Evolutionary conservation across 140 eudicot species (phyloP).

Genomic region (Stevia rebaudiana): DNA sequence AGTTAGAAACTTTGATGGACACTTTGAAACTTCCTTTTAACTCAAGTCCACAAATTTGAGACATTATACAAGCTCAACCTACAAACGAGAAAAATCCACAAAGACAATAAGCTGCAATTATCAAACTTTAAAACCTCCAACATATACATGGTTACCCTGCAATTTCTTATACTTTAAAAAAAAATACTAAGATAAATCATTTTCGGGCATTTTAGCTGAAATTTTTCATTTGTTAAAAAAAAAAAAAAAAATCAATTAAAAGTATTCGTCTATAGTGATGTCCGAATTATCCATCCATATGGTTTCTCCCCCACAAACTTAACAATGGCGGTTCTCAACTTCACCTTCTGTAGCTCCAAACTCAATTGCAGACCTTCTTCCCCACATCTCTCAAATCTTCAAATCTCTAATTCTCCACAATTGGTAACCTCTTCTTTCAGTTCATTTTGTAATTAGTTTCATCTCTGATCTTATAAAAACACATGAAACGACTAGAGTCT

Average conservation of each 20-base stretch:
- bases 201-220: no score
- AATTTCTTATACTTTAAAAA: no score
- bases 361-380: slow-evolving; percentile 33
- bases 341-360: slow-evolving; percentile 47
- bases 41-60: no score
- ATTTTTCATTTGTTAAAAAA: no score
- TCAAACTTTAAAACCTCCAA: no score
- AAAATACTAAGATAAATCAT: no score
- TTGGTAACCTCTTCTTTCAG: slow-evolving; percentile 15
- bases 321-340: slow-evolving; percentile 69
- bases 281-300: slow-evolving; percentile 10
- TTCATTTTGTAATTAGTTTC: neutral
- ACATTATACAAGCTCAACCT: no score
- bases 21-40: no score
- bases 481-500: neutral
- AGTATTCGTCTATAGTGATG: neutral
- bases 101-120: no score
- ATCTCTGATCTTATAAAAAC: neutral
- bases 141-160: no score
- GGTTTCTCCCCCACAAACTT: slow-evolving; percentile 21
- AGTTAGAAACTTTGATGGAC: no score
- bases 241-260: neutral
- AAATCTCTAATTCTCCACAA: slow-evolving; percentile 19
- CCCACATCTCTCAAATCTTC: slow-evolving; percentile 8
- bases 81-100: no score